Conservation (phyloP, 805 yeast genomes). For the Metschnikowia vanudenii region DNA sequence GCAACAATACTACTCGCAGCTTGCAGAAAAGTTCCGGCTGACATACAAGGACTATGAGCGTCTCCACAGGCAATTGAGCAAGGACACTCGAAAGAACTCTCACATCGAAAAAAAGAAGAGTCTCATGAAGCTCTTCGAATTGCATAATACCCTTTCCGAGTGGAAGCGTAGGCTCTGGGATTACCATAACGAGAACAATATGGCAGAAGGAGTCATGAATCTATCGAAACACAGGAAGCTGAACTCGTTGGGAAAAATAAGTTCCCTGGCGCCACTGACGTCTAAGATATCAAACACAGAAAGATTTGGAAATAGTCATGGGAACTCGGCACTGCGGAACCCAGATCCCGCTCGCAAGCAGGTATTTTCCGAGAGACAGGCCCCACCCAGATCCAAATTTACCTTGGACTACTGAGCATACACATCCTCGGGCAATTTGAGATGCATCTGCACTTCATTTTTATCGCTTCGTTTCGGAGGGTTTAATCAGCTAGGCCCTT, state of each 20-base stretch:
- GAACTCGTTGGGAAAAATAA: slow-evolving; percentile 10
- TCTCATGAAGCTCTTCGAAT: slow-evolving; percentile 42
- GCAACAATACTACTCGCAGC: slow-evolving; percentile 20
- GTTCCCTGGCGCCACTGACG: slow-evolving; percentile 14
- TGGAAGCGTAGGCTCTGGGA: slow-evolving; percentile 62
- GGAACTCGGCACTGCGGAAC: neutral
- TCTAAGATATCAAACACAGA: slow-evolving; percentile 7
- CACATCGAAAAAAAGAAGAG: slow-evolving; percentile 17
- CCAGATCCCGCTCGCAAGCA: slow-evolving; percentile 2
- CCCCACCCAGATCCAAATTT: slow-evolving; percentile 4
- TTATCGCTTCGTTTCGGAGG: too few relatives aligned
- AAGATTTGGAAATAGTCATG: neutral
- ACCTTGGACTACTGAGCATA: slow-evolving; percentile 10
- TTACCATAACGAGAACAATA: slow-evolving; percentile 31
- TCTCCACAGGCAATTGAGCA: slow-evolving; percentile 16
- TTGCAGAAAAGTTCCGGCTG: slow-evolving; percentile 19
- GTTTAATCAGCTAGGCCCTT: too few relatives aligned
- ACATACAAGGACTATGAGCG: slow-evolving; percentile 19
- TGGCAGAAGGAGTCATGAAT: slow-evolving; percentile 35
- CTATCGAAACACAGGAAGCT: slow-evolving; percentile 39
- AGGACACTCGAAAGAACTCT: slow-evolving; percentile 11
- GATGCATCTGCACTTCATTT: neutral
- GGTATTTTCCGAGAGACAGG: neutral
- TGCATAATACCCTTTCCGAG: slow-evolving; percentile 51
- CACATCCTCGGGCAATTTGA: neutral